Evolutionary conservation across 2,329 filamentous ascomycete species (phyloP).

Genomic region (Elsinoe australis): DNA sequence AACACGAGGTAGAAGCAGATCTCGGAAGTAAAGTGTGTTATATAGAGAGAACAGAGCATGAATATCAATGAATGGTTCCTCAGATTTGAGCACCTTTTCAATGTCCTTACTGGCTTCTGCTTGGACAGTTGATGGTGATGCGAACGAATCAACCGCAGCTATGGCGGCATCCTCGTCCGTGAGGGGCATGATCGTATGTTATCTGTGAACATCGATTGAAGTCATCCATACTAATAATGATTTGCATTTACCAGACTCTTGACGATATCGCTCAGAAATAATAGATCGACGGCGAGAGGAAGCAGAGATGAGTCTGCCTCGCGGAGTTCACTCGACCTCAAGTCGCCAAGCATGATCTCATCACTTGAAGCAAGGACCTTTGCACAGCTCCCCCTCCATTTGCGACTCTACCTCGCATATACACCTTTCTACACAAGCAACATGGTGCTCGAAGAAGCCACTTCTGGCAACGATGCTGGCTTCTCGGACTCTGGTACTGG

Average conservation of each 20-base stretch:
- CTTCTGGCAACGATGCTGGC: not conserved
- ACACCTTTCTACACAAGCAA: slow-evolving; percentile 16
- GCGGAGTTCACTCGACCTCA: not conserved
- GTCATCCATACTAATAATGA: no score
- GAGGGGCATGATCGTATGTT: slow-evolving; percentile 28
- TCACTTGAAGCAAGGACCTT: not conserved
- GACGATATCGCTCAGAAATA: no score
- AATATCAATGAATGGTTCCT: slow-evolving; percentile 36
- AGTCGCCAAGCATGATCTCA: not conserved
- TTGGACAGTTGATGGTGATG: slow-evolving; percentile 31
- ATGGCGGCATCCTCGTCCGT: slow-evolving; percentile 38
- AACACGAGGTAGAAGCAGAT: slow-evolving; percentile 34
- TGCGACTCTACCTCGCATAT: not conserved
- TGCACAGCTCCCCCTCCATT: not conserved
- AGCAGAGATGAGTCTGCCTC: not conserved
- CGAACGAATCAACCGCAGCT: slow-evolving; percentile 33
- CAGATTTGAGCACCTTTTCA: slow-evolving; percentile 31
- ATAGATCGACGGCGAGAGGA: not conserved
- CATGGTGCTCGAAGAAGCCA: slow-evolving; percentile 38
- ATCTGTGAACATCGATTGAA: no score
- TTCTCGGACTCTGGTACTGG: slow-evolving; percentile 18
- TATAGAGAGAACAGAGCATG: slow-evolving; percentile 36
- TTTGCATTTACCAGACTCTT: no score
- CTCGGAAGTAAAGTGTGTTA: slow-evolving; percentile 38
- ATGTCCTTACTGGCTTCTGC: slow-evolving; percentile 30